phyloP scores from a whole-genome alignment of 2,329 filamentous ascomycete genomes.

The Sclerotinia glacialis region DNA sequence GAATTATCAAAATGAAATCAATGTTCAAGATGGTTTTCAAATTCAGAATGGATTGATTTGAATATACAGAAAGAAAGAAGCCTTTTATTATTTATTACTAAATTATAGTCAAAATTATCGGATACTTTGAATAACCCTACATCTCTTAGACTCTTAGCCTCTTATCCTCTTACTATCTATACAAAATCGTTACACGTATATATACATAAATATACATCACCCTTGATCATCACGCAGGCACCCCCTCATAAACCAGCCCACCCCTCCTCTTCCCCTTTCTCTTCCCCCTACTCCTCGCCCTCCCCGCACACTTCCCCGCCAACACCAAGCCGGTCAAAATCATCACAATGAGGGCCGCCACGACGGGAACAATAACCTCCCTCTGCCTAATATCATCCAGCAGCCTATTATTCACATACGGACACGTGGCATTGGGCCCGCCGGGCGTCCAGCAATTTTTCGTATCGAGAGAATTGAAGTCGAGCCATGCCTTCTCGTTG shows the following conservation, averaged over 20 bases:
- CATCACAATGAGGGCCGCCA: constrained; percentile 61
- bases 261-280: constrained; percentile 46
- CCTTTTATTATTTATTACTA: too few species aligned
- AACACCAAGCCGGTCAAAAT: constrained; percentile 58
- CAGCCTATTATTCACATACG: constrained; percentile 46
- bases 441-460: constrained; percentile 60
- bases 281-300: constrained; percentile 53
- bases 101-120: too few species aligned
- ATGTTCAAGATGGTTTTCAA: too few species aligned
- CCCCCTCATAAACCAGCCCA: constrained; percentile 59
- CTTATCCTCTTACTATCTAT: neutral
- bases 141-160: neutral
- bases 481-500: constrained; percentile 50
- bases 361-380: constrained; percentile 51
- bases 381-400: constrained; percentile 45
- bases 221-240: constrained; percentile 51
- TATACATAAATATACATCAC: constrained; percentile 20
- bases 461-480: constrained; percentile 58
- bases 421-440: constrained; percentile 54
- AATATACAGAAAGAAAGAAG: too few species aligned
- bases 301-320: constrained; percentile 63
- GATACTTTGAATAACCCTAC: too few species aligned
- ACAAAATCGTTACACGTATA: neutral
- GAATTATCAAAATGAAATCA: too few species aligned
- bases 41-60: too few species aligned